Conservation (phyloP, 1,284 basidiomycete genomes). For the Cryptococcus floricola region DNA sequence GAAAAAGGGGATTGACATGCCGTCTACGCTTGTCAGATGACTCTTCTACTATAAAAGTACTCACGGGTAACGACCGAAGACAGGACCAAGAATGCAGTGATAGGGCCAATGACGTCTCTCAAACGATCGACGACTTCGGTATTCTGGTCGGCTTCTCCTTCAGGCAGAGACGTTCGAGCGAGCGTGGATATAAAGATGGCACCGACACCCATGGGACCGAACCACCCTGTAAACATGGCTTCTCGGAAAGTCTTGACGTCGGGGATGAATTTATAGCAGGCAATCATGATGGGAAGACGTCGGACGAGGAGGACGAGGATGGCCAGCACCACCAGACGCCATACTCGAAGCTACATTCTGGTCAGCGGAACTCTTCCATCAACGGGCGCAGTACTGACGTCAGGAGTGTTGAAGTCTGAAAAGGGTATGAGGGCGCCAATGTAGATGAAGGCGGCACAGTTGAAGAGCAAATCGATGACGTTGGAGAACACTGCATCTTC, state of each 20-base stretch:
- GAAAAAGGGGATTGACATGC: slow-evolving; percentile 88
- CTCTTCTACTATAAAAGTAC: slow-evolving; percentile 25
- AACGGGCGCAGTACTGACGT: slow-evolving; percentile 33
- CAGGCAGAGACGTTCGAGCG: slow-evolving; percentile 66
- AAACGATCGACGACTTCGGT: slow-evolving; percentile 64
- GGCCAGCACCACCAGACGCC: slow-evolving; percentile 77
- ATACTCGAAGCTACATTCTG: slow-evolving; percentile 58
- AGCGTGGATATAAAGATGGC: slow-evolving; percentile 90
- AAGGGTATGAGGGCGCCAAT: slow-evolving; percentile 96
- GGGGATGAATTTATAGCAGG: slow-evolving; percentile 81
- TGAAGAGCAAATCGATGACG: slow-evolving; percentile 84
- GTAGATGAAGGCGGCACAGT: slow-evolving; percentile 84
- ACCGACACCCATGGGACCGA: slow-evolving; percentile 84
- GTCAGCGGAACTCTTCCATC: background rate
- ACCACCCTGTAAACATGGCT: slow-evolving; percentile 81
- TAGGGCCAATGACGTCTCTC: slow-evolving; percentile 73
- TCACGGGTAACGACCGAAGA: slow-evolving; percentile 75
- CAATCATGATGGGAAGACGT: slow-evolving; percentile 76
- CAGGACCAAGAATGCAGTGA: slow-evolving; percentile 87
- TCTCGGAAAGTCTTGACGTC: slow-evolving; percentile 83
- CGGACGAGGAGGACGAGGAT: slow-evolving; percentile 73
- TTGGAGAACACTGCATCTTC: slow-evolving; percentile 93
- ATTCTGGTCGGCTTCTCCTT: slow-evolving; percentile 50
- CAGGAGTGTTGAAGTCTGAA: slow-evolving; percentile 59
- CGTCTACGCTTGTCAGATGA: slow-evolving; percentile 55